These are phyloP conservation scores for Pseudogymnoascus sp. DNA, from an alignment of 2,329 filamentous ascomycete species.

Conservation along the genomic window DNA sequence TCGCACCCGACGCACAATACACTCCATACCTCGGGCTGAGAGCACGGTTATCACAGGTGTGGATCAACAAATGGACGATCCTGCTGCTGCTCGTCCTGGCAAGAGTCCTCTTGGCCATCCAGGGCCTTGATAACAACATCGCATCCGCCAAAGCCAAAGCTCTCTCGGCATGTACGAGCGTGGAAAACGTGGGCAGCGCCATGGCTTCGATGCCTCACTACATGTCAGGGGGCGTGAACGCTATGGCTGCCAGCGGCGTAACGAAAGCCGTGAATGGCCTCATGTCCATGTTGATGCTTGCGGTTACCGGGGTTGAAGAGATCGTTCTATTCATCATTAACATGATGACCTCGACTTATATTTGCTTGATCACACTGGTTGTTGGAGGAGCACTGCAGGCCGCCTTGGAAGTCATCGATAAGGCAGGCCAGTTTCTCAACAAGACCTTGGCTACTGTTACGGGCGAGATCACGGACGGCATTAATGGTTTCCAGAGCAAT, in stretches of 20 bases:
- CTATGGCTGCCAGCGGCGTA: conserved; percentile 69
- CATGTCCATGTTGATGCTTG: conserved; percentile 68
- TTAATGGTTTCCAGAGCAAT: conserved; percentile 47
- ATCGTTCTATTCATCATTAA: conserved; percentile 89
- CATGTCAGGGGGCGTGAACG: conserved; percentile 80
- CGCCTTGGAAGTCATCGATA: conserved; percentile 52
- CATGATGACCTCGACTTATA: conserved; percentile 80
- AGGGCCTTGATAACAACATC: conserved; percentile 64
- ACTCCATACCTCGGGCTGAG: conserved; percentile 89
- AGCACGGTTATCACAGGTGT: conserved; percentile 85
- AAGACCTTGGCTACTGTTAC: conserved; percentile 38
- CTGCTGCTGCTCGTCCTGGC: conserved; percentile 78
- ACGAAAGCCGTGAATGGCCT: conserved; percentile 73
- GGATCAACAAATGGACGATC: conserved; percentile 96
- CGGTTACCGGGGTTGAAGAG: conserved; percentile 73
- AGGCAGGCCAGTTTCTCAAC: conserved; percentile 53
- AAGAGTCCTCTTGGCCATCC: conserved; percentile 68
- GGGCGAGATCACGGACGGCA: conserved; percentile 37
- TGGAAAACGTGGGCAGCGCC: conserved; percentile 84
- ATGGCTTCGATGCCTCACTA: conserved; percentile 99
- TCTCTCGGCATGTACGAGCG: conserved; percentile 78
- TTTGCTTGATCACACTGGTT: conserved; percentile 79
- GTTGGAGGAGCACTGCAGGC: conserved; percentile 70
- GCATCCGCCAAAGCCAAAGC: conserved; percentile 70
- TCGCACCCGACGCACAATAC: conserved; percentile 57